phyloP scores from a whole-genome alignment of 2,329 filamentous ascomycete species.

The Didymella sp. region DNA sequence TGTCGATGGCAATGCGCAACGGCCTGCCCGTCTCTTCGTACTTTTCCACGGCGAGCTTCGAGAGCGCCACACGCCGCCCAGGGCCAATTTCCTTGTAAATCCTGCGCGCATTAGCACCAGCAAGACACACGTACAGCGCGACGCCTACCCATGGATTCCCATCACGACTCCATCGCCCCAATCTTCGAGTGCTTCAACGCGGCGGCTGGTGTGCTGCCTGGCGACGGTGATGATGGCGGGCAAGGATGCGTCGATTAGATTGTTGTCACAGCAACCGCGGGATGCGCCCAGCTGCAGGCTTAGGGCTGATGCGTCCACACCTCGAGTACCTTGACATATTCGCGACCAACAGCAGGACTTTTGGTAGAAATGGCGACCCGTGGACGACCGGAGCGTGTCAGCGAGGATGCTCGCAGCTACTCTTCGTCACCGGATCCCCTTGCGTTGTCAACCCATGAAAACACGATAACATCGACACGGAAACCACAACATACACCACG shows the following conservation, averaged over 20 bases:
- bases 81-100: conserved; percentile 90
- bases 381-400: conserved; percentile 20
- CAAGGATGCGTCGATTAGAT: conserved; percentile 43
- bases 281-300: conserved; percentile 2
- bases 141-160: conserved; percentile 51
- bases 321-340: conserved; percentile 5
- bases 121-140: not conserved
- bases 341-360: not conserved
- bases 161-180: conserved; percentile 34
- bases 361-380: conserved; percentile 34
- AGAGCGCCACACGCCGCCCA: conserved; percentile 79
- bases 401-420: conserved; percentile 33
- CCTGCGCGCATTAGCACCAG: conserved; percentile 57
- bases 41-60: conserved; percentile 80
- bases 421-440: conserved; percentile 51
- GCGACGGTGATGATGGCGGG: conserved; percentile 22
- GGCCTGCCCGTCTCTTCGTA: conserved; percentile 74
- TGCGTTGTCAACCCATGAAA: conserved; percentile 38
- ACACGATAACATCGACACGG: conserved; percentile 28
- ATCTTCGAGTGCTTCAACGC: not conserved
- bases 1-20: conserved; percentile 87
- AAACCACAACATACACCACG: conserved; percentile 30
- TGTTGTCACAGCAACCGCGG: conserved; percentile 40
- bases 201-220: conserved; percentile 13
- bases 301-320: conserved; percentile 12